Conservation (phyloP, 2,329 filamentous ascomycete genomes). For the Fusarium chlamydosporum region DNA sequence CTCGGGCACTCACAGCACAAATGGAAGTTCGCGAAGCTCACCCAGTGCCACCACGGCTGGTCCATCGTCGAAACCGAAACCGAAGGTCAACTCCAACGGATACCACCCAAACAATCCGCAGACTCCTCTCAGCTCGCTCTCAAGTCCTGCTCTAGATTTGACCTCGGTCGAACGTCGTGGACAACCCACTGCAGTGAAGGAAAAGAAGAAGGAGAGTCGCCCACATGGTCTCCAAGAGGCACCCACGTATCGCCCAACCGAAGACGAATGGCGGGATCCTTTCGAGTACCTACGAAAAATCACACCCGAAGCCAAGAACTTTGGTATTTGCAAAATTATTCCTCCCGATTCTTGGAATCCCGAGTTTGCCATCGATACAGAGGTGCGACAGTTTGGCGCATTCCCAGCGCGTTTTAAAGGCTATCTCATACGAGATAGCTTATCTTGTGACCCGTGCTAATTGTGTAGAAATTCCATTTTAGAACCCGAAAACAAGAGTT, state of each 20-base stretch:
- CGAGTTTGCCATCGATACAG: conserved; percentile 94
- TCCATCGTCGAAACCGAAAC: conserved; percentile 63
- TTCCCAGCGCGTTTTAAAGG: conserved; percentile 22
- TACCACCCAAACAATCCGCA: conserved; percentile 66
- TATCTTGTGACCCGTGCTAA: conserved; percentile 28
- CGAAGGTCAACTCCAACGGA: conserved; percentile 68
- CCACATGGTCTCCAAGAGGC: conserved; percentile 90
- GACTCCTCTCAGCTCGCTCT: conserved; percentile 68
- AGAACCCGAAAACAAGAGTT: conserved; percentile 95
- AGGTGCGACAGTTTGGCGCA: conserved; percentile 68
- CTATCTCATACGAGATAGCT: conserved; percentile 6
- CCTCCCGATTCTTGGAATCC: conserved; percentile 96
- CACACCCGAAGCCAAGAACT: conserved; percentile 84
- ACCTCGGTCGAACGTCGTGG: conserved; percentile 92
- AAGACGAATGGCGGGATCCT: conserved; percentile 95
- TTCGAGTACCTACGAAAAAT: conserved; percentile 96
- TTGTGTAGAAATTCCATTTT: conserved; percentile 89
- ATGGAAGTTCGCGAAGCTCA: conserved; percentile 67
- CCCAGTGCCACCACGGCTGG: conserved; percentile 61
- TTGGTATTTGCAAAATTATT: conserved; percentile 95
- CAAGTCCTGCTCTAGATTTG: conserved; percentile 79
- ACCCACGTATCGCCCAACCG: conserved; percentile 89
- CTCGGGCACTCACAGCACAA: conserved; percentile 59
- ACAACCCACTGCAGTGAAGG: conserved; percentile 80
- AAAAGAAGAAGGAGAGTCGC: conserved; percentile 82